A percentile compares a stretch with the other conserved stretches of the same genome.
phyloP scores from a whole-genome alignment of 2,329 filamentous ascomycete genomes.

The Stagonosporopsis vannaccii region DNA sequence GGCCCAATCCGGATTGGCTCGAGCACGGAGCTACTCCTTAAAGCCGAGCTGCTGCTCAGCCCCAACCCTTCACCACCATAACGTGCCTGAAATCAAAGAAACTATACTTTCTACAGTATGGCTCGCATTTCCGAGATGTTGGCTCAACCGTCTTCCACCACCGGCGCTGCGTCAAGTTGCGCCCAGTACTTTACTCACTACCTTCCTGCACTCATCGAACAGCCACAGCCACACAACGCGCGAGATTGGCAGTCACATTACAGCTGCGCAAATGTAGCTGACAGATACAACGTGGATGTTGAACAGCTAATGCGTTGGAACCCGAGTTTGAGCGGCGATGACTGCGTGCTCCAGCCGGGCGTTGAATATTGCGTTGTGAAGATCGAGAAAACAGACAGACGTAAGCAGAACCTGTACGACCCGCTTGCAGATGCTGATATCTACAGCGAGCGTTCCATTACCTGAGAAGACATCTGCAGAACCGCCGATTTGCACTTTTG shows the following conservation, averaged over 20 bases:
- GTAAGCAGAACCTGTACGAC: background rate
- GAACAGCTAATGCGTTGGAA: background rate
- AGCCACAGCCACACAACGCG: background rate
- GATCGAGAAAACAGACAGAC: background rate
- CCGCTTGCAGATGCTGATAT: background rate
- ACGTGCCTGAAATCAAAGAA: background rate
- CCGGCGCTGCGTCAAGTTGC: background rate
- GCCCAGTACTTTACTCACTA: constrained; percentile 1
- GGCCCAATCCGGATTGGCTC: background rate
- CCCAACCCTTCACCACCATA: background rate
- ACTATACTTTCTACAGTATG: background rate
- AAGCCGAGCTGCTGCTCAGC: background rate
- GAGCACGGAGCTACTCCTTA: constrained; percentile 3
- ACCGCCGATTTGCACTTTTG: constrained; percentile 1
- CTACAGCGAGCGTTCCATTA: background rate
- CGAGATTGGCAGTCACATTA: background rate
- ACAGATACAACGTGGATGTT: background rate
- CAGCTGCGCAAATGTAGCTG: background rate
- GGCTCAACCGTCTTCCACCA: background rate
- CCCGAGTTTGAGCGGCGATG: background rate
- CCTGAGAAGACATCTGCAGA: background rate
- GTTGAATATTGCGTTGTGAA: constrained; percentile 1
- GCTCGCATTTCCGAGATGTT: background rate
- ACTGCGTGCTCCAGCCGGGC: background rate
- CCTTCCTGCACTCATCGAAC: background rate